Base-by-base conservation (phyloP, 495 filamentous ascomycete genomes). In the Xylaria sp. region DNA sequence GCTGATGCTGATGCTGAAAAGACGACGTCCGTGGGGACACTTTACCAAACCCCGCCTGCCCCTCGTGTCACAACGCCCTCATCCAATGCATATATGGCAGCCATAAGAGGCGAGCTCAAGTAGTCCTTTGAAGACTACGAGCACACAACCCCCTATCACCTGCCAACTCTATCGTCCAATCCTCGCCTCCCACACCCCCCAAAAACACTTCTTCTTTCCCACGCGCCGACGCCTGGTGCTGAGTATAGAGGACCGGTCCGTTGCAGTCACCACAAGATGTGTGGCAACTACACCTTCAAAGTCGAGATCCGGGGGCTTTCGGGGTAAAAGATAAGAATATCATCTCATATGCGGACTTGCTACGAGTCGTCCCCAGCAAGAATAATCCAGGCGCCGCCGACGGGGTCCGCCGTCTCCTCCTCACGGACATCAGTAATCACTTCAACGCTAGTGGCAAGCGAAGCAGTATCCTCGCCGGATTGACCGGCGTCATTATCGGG, bases 281-380 rank as follows among this genome's bases (percentile, higher is more conserved):
- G 40, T 55, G 71, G 61, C 69, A 68, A 66, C 19, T 62, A 57
- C 15, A 41, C 73, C 48, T 71, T 63, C 43, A 58, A 35, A 53
- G 70, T 76, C 79, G 77, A 77, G 75, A 76, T 73, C 74, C 76
- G 69, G 61, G 68, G 80, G 78, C 79, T 46, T 73, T 76, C 79
- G 70, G 76, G 78, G 75, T 72, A 15, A 57, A 26, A 37, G 29
- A 59, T 24, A 55, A 1, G 17, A 63, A 33, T 24, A 37, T 66
- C 68, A 61, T 73, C 77, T 76, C 77, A 68, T 76, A 41, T 71
- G 81, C 79, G 80, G 81, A 85, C 78, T 80, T 85, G 83, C 77
- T 85, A 79, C 82, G 76, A 84, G 82, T 80, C 83, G 79, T 81
- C 81, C 61, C 79, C 79, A 58, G 59, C 46, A 75, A 85, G 77